Base-by-base conservation (phyloP, 2,329 filamentous ascomycete genomes). In the Penicillium sclerotigenum region DNA sequence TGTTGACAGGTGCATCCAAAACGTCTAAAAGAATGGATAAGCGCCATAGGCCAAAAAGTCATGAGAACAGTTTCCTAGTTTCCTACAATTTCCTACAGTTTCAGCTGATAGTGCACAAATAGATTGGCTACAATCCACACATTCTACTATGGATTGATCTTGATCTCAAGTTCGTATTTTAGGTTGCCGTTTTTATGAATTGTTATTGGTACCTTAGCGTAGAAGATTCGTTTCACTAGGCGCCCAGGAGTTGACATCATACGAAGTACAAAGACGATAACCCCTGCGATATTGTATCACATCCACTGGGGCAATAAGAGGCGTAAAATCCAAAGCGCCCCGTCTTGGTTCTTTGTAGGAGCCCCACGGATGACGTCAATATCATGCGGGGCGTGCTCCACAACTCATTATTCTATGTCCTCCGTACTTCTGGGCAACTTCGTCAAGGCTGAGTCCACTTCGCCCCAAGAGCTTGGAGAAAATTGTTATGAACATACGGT, bases 301-400 rank as follows among this genome's bases (percentile, higher is more conserved):
- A 50, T 22, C 47, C 47, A n/a, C n/a, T n/a, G 10, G 37, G 37
- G 48, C 37, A 43, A 51, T 18, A 10, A 43, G 10, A 51, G 48
- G 26, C 34, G 18, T n/a, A 13, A 6, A n/a, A 24, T 41, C 3
- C 11, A 16, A 22, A 31, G 14, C 36, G 47, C 28, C 47, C 47
- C 10, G 26, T 50, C 47, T 33, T 36, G 36, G 5, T 38, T 41
- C 34, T 40, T 43, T 43, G 38, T 34, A 7, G 24, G 33, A 38
- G 47, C 36, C 34, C 47, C 37, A 14, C 47, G 47, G 14, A 34
- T 51, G 48, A 51, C 48, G 48, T 51, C 37, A 43, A 22, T 24
- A 4, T 20, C 6, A 13, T 45, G 37, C 37, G 48, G 48, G 47
- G 47, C 47, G 37, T 42, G 38, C 8, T 48, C 24, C n/a, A n/a